A percentile compares a stretch with the other conserved stretches of the same genome.
These are phyloP conservation scores for Trametes meyenii DNA, from an alignment of 768 basidiomycete genomes.

Conservation along the genomic window DNA sequence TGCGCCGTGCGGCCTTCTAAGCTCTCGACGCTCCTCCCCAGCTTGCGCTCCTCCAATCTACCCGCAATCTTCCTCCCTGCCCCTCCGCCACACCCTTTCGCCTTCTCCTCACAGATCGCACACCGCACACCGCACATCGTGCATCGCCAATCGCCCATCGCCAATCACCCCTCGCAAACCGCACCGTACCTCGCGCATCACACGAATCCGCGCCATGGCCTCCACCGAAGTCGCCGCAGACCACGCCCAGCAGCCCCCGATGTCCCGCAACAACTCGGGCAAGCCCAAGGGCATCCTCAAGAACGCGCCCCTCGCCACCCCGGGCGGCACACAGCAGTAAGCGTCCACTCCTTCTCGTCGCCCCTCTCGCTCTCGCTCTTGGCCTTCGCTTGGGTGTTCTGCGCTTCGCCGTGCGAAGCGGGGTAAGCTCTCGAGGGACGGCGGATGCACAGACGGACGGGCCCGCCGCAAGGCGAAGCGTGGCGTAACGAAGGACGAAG, in stretches of 20 bases:
- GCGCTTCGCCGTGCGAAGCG: no score
- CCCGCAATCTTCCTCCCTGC: background rate
- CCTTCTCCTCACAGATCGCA: background rate
- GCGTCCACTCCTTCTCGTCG: constrained; percentile 27
- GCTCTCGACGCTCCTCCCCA: background rate
- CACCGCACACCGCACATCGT: constrained; percentile 23
- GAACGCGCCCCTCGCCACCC: constrained; percentile 62
- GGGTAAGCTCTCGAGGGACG: no score
- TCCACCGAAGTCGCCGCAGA: constrained; percentile 2
- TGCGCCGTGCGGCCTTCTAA: no score
- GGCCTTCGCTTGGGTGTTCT: background rate
- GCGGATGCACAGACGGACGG: no score
- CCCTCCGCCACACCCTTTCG: background rate
- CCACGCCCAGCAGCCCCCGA: constrained; percentile 42
- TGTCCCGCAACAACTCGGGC: constrained; percentile 60
- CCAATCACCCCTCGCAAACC: no score
- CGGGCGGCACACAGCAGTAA: constrained; percentile 46
- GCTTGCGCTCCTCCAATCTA: background rate
- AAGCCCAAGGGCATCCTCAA: constrained; percentile 85
- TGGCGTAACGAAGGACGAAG: no score
- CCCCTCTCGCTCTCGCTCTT: background rate
- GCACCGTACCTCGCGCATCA: background rate
- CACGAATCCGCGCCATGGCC: background rate
- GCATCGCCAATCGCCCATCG: constrained; percentile 6
- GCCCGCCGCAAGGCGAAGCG: no score